These are phyloP conservation scores for Luffa aegyptiaca DNA, from an alignment of 306 rosid species.

Conservation along the genomic window DNA sequence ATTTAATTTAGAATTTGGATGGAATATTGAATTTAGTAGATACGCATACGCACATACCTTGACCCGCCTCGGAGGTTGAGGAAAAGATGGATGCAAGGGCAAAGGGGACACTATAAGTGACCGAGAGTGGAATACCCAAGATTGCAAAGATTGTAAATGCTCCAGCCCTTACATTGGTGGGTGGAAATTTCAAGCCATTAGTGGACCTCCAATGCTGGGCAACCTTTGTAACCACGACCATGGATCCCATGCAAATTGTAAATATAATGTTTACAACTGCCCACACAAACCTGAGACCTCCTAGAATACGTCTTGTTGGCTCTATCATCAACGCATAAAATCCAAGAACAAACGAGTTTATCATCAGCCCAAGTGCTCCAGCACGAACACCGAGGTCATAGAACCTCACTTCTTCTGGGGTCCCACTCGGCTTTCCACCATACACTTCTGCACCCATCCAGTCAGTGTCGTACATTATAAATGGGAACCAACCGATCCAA, in stretches of 20 bases:
- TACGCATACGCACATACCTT: too few species aligned
- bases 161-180: constrained; percentile 31
- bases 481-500: constrained; percentile 92
- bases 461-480: constrained; percentile 75
- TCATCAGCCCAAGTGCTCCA: constrained; percentile 68
- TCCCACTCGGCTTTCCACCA: constrained; percentile 37
- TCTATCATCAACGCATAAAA: constrained; percentile 45
- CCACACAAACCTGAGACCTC: constrained; percentile 69
- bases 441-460: constrained; percentile 94
- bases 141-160: constrained; percentile 60
- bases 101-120: constrained; percentile 67
- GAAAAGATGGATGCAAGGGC: constrained; percentile 90
- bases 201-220: constrained; percentile 22
- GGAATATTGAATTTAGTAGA: too few species aligned
- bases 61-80: constrained; percentile 62
- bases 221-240: constrained; percentile 51
- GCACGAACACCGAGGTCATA: constrained; percentile 61
- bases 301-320: constrained; percentile 35
- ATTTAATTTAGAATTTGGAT: not conserved
- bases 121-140: constrained; percentile 72
- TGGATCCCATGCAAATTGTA: constrained; percentile 32
- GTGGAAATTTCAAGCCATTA: constrained; percentile 21
- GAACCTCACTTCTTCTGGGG: constrained; percentile 23
- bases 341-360: constrained; percentile 62
- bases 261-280: constrained; percentile 65